phyloP scores from a whole-genome alignment of 164 flowering plant genomes.

The Annona squamosa region DNA sequence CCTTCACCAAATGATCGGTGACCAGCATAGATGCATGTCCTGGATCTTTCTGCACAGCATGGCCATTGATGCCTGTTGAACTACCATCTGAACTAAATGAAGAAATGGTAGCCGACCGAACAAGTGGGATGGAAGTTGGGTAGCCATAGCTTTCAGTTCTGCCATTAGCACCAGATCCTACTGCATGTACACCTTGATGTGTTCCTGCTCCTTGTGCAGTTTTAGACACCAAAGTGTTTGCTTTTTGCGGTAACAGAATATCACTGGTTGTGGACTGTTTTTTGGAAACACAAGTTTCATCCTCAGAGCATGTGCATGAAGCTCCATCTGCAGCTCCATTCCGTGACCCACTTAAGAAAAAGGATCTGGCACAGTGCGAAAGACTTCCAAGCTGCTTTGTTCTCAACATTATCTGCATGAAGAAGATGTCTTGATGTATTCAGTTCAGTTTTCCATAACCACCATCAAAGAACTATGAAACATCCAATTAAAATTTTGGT shows the following conservation, averaged over 20 bases:
- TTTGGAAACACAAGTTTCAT: constrained; percentile 53
- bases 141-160: constrained; percentile 24
- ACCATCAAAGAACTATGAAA: background rate
- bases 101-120: constrained; percentile 25
- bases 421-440: background rate
- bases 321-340: constrained; percentile 65
- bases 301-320: constrained; percentile 69
- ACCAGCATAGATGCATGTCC: constrained; percentile 31
- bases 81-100: constrained; percentile 18
- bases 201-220: constrained; percentile 30
- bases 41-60: constrained; percentile 20
- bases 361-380: constrained; percentile 70
- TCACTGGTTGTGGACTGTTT: constrained; percentile 34
- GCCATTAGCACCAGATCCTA: constrained; percentile 18
- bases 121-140: constrained; percentile 32
- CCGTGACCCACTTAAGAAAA: constrained; percentile 68
- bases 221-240: constrained; percentile 33
- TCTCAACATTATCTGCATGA: constrained; percentile 65
- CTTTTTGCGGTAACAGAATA: constrained; percentile 23
- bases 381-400: constrained; percentile 71
- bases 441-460: background rate
- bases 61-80: background rate
- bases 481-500: background rate
- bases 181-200: constrained; percentile 26
- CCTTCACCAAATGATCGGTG: constrained; percentile 57